Evolutionary conservation across 1,284 basidiomycete genomes (phyloP).

Genomic region (Earliella scabrosa): DNA sequence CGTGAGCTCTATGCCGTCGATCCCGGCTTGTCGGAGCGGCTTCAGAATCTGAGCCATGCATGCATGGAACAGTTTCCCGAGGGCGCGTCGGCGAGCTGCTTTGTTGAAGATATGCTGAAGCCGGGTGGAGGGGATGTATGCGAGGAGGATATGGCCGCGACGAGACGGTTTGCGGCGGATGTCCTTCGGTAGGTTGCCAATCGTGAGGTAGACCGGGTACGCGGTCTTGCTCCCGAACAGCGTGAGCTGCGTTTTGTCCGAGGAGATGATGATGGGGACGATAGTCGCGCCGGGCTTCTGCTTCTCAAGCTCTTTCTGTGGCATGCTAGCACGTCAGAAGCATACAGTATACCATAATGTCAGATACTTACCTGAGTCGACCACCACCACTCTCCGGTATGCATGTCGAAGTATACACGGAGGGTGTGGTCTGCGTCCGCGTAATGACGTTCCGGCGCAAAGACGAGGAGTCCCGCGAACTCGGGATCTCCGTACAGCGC

Average conservation of each 20-base stretch:
- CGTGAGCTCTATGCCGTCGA: conserved; percentile 6
- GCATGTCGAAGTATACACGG: conserved; percentile 41
- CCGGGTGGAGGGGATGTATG: conserved; percentile 33
- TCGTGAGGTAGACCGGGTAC: conserved; percentile 43
- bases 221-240: conserved; percentile 40
- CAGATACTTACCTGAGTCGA: conserved; percentile 39
- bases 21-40: conserved; percentile 16
- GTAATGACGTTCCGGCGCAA: conserved; percentile 37
- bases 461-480: conserved; percentile 33
- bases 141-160: conserved; percentile 38
- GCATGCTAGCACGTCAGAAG: too few relatives aligned
- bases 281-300: background rate
- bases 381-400: conserved; percentile 47
- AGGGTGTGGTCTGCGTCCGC: conserved; percentile 24
- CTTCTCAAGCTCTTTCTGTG: conserved; percentile 39
- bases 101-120: background rate
- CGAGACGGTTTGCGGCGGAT: conserved; percentile 37
- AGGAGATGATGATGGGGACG: background rate
- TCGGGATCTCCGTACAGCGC: conserved; percentile 37
- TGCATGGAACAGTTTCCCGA: conserved; percentile 38
- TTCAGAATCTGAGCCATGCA: conserved; percentile 34
- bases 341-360: conserved; percentile 17
- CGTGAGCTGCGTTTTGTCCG: background rate
- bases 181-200: conserved; percentile 46
- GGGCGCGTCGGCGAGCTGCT: conserved; percentile 1